phyloP scores from a whole-genome alignment of 352 stramenopile species.

The Pythium diclinum region DNA sequence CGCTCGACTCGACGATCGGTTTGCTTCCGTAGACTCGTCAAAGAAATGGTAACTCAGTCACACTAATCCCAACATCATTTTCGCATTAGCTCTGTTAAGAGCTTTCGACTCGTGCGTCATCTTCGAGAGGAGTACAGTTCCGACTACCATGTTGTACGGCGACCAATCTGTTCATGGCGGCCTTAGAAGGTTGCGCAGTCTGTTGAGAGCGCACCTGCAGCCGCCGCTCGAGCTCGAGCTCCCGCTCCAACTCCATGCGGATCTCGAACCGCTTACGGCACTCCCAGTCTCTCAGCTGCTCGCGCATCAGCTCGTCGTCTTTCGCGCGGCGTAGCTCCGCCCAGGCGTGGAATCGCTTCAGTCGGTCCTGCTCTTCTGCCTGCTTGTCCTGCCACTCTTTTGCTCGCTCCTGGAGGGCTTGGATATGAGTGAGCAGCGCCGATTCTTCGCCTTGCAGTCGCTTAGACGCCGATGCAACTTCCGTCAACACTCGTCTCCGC shows the following conservation, averaged over 20 bases:
- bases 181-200: neutral
- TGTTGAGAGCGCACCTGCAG: slow-evolving; percentile 27
- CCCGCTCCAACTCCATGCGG: slow-evolving; percentile 61
- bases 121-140: neutral
- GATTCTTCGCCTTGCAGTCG: slow-evolving; percentile 33
- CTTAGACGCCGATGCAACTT: slow-evolving; percentile 15
- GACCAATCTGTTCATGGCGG: neutral
- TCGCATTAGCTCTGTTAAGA: neutral
- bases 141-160: neutral
- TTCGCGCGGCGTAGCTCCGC: slow-evolving; percentile 45
- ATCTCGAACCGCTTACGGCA: slow-evolving; percentile 45
- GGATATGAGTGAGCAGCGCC: slow-evolving; percentile 28
- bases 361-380: slow-evolving; percentile 40
- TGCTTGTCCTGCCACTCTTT: slow-evolving; percentile 26
- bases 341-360: slow-evolving; percentile 45
- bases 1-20: neutral
- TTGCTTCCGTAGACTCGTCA: neutral
- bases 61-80: no score
- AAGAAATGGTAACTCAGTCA: neutral
- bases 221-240: slow-evolving; percentile 48
- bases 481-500: neutral
- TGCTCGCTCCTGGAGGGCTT: slow-evolving; percentile 29
- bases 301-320: slow-evolving; percentile 40
- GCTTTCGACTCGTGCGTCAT: neutral
- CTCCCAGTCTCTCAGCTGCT: slow-evolving; percentile 43